Evolutionary conservation across 345 rosid genomes (phyloP).

Genomic region (Hibiscus syriacus): DNA sequence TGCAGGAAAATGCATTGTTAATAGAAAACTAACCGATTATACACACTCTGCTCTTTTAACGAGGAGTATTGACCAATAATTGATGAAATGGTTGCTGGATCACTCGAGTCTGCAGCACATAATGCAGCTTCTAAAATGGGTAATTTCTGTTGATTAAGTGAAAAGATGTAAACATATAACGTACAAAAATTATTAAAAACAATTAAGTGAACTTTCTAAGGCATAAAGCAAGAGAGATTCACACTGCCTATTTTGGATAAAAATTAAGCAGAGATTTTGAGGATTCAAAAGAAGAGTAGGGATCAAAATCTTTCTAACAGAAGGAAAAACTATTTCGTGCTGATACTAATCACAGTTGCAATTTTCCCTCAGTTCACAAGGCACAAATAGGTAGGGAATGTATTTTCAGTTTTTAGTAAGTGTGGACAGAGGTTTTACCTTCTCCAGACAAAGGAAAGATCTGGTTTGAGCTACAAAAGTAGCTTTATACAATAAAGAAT

Average conservation of each 20-base stretch:
- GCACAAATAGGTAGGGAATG: no score
- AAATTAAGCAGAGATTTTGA: neutral
- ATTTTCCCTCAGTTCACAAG: no score
- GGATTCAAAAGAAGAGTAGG: neutral
- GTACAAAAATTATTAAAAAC: neutral
- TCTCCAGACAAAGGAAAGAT: neutral
- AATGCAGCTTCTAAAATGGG: constrained; percentile 52
- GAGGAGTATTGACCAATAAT: constrained; percentile 44
- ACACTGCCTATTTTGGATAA: neutral
- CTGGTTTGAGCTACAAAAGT: neutral
- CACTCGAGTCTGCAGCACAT: constrained; percentile 34
- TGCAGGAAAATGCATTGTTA: neutral
- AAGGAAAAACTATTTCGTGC: neutral
- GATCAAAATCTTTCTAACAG: neutral
- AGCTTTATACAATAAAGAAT: neutral
- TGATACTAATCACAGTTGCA: neutral
- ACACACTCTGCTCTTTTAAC: constrained; percentile 58
- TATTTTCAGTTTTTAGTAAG: no score
- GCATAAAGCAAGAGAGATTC: neutral
- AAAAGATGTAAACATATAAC: constrained; percentile 2
- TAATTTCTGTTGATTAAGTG: constrained; percentile 44
- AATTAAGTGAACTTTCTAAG: neutral
- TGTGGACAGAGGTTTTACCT: no score
- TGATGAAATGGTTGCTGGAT: constrained; percentile 40
- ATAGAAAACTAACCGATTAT: constrained; percentile 37